Percentiles rank a stretch among this genome's conserved stretches.
Conservation (phyloP, 2,329 filamentous ascomycete species). For the Paramyrothecium sp. region DNA sequence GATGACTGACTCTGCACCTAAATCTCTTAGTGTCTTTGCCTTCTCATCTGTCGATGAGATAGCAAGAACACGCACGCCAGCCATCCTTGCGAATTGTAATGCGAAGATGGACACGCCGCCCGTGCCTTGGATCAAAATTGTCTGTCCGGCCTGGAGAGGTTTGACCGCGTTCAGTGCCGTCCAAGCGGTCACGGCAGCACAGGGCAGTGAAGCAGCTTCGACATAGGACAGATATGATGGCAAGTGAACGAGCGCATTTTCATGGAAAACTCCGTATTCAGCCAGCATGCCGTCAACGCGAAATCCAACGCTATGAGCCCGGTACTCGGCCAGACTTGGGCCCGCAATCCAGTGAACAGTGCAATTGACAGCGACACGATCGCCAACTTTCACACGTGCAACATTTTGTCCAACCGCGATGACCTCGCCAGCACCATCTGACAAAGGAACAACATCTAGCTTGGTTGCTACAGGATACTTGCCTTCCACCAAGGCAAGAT, state of each 20-base stretch:
- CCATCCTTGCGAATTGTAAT: slow-evolving; percentile 10
- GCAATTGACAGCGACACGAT: not conserved
- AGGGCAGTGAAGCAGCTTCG: slow-evolving; percentile 13
- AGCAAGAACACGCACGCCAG: slow-evolving; percentile 19
- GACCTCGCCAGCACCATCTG: not conserved
- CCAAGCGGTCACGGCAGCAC: slow-evolving; percentile 14
- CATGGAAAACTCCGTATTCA: slow-evolving; percentile 15
- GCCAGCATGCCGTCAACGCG: not conserved
- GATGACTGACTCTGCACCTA: slow-evolving; percentile 10
- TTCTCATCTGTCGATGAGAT: slow-evolving; percentile 16
- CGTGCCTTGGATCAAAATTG: slow-evolving; percentile 38
- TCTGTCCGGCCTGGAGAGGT: slow-evolving; percentile 27
- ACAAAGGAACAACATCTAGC: not conserved
- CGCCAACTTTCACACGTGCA: not conserved
- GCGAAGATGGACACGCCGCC: slow-evolving; percentile 10
- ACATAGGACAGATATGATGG: slow-evolving; percentile 13
- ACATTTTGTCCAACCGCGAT: not conserved
- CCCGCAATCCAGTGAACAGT: not conserved
- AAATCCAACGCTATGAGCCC: not conserved
- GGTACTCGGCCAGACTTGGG: not conserved
- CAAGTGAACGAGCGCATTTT: slow-evolving; percentile 11
- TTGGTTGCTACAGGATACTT: not conserved
- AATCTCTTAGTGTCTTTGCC: slow-evolving; percentile 6
- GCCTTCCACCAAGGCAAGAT: not conserved
- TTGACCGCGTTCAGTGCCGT: slow-evolving; percentile 9